Percentiles rank a stretch among this genome's conserved stretches.
Evolutionary conservation across 495 filamentous ascomycete genomes (phyloP).

Genomic region (Daldinia loculata): DNA sequence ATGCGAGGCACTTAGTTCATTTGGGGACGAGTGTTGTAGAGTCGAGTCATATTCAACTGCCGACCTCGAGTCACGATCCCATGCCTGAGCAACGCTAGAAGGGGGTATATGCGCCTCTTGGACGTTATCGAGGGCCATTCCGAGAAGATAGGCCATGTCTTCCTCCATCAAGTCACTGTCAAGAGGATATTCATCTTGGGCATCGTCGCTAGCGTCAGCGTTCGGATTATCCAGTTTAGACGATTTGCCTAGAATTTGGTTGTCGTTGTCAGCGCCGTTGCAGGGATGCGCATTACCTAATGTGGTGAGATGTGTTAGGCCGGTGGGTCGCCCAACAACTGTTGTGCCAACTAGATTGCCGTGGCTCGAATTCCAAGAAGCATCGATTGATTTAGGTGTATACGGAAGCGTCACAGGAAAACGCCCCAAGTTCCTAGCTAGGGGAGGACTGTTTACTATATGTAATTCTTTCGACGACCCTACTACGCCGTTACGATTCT

Average conservation of each 20-base stretch:
- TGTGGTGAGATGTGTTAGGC: not conserved
- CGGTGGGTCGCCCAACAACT: not conserved
- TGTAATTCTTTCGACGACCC: not conserved
- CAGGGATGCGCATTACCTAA: not conserved
- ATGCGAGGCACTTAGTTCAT: conserved; percentile 6
- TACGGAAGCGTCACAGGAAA: not conserved
- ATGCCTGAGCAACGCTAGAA: conserved; percentile 41
- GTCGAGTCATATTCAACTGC: conserved; percentile 43
- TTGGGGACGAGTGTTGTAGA: conserved; percentile 35
- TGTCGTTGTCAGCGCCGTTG: not conserved
- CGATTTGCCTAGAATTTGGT: not conserved
- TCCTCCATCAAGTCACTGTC: conserved; percentile 34
- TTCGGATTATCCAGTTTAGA: not conserved
- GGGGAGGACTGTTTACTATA: not conserved
- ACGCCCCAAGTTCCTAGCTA: not conserved
- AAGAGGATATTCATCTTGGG: conserved; percentile 37
- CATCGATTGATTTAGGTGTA: not conserved
- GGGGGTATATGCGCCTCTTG: conserved; percentile 43
- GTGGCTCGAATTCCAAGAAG: not conserved
- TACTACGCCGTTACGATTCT: not conserved
- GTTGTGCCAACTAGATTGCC: not conserved
- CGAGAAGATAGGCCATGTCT: conserved; percentile 34
- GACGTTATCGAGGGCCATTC: not conserved
- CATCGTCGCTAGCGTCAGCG: not conserved
- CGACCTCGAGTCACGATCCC: conserved; percentile 43